Percentiles rank a stretch among this genome's conserved stretches.
phyloP scores from a whole-genome alignment of 1,139 yeast genomes.

The Scheffersomyces parashehatae region DNA sequence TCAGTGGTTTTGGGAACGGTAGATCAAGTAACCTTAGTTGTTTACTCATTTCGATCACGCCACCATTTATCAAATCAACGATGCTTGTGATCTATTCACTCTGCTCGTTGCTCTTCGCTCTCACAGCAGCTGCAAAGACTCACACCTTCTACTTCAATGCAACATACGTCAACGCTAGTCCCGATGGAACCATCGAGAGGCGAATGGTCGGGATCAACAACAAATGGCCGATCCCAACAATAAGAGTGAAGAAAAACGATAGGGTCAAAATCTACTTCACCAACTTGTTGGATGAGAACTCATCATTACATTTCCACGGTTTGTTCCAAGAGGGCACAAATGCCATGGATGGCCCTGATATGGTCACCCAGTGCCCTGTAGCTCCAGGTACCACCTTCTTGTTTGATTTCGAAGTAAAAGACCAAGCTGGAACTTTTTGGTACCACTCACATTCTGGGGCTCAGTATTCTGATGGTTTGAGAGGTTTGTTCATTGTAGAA shows the following conservation, averaged over 20 bases:
- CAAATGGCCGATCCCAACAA: constrained; percentile 72
- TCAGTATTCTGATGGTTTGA: constrained; percentile 76
- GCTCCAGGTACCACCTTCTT: constrained; percentile 63
- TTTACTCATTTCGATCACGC: no score
- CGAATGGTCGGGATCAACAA: constrained; percentile 67
- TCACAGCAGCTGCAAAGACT: constrained; percentile 37
- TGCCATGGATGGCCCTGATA: constrained; percentile 79
- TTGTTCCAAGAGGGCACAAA: constrained; percentile 59
- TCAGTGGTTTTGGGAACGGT: no score
- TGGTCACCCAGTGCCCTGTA: constrained; percentile 78
- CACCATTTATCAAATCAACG: background rate
- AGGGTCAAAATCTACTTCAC: constrained; percentile 57
- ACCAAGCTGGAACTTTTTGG: constrained; percentile 78
- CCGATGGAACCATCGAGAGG: constrained; percentile 58
- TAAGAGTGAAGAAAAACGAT: constrained; percentile 65
- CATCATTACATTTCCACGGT: constrained; percentile 79
- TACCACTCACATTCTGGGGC: constrained; percentile 80
- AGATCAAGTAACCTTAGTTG: no score
- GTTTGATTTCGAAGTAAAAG: constrained; percentile 64
- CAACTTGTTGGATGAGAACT: constrained; percentile 57
- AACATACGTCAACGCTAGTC: constrained; percentile 57
- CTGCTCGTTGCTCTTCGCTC: constrained; percentile 3
- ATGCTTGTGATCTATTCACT: background rate
- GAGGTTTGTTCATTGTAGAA: constrained; percentile 71
- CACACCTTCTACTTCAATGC: constrained; percentile 56